Base-by-base conservation (phyloP, 1,284 basidiomycete species). In the Cutaneotrichosporon sp. region DNA sequence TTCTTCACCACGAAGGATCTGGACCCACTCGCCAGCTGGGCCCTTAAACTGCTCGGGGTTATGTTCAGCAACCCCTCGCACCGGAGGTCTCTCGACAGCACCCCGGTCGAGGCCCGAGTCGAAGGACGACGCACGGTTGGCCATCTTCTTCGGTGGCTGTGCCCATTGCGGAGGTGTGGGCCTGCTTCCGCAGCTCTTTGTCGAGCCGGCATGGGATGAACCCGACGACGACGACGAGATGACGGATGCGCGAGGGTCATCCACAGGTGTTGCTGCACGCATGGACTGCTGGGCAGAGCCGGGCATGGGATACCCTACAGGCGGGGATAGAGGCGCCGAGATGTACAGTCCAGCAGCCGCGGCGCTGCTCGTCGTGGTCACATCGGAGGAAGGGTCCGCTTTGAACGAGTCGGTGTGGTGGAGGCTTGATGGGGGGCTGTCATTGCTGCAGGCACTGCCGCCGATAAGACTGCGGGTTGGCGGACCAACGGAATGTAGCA, bases 1-100 rank as follows among this genome's bases (percentile, higher is more conserved):
- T 47, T 76, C 74, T 47, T 71, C 68, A 36, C 77, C 77, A 50
- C 76, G 76, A 58, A 79, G 70, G 56, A 78, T 65, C 61, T 77
- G 75, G 18, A 75, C 71, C 68, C 68, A 72, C 63, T 76, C 72
- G 36, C 71, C 73, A 5, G 64, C 60, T 2, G 66, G 64, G 4
- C 53, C 66, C 14, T 53, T 52, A 9, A 62, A 56, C 36, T 52
- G 58, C 21, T 65, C 66, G 21, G 66, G 66, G 55, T 70, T 74
- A 50, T 73, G 65, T 32, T 53, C 51, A 30, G 51, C 26, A 9
- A 18, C 7, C 8, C 5, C 18, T 5, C 14, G 31, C 9, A 53
- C 26, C 7, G 11, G 30, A 7, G 51, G 31, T 8, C 51, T 30
- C 26, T 53, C 51, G 31, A 70, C 65, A 26, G 26, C 21, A 5